These are phyloP conservation scores for Cronartium ribicola DNA, from an alignment of 1,284 basidiomycete species.

Conservation along the genomic window DNA sequence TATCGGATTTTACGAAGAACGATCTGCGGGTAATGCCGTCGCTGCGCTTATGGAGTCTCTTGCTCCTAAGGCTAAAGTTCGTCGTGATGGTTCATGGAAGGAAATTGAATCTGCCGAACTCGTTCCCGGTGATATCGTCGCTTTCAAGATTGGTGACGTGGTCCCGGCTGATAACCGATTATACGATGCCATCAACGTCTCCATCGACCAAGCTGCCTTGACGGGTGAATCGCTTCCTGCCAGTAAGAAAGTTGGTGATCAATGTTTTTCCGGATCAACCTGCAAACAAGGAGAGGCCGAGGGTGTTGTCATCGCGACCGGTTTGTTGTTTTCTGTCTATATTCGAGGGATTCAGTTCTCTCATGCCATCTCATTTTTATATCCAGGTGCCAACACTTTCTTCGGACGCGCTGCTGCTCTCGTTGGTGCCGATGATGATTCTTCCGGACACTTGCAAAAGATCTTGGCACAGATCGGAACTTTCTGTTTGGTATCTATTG, in stretches of 20 bases:
- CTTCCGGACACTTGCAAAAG: slow-evolving; percentile 94
- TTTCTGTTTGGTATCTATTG: slow-evolving; percentile 86
- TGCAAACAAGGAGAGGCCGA: slow-evolving; percentile 97
- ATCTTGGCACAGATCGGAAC: slow-evolving; percentile 93
- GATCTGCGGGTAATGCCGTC: slow-evolving; percentile 93
- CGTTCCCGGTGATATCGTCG: slow-evolving; percentile 87
- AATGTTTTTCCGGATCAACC: slow-evolving; percentile 93
- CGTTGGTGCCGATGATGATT: slow-evolving; percentile 91
- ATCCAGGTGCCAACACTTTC: slow-evolving; percentile 56
- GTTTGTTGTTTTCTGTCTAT: slow-evolving; percentile 50
- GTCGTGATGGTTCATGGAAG: slow-evolving; percentile 72
- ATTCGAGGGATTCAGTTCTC: no score
- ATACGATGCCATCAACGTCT: slow-evolving; percentile 87
- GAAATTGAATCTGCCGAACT: slow-evolving; percentile 76
- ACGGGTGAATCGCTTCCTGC: slow-evolving; percentile 92
- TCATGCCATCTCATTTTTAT: not conserved
- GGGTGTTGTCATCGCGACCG: slow-evolving; percentile 92
- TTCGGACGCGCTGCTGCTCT: slow-evolving; percentile 69
- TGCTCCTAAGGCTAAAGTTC: slow-evolving; percentile 90
- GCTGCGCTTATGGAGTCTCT: slow-evolving; percentile 99
- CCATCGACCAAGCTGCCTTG: slow-evolving; percentile 88
- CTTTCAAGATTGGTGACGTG: slow-evolving; percentile 97
- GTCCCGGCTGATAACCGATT: slow-evolving; percentile 94
- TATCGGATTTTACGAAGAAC: slow-evolving; percentile 97
- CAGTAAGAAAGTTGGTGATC: slow-evolving; percentile 83